Evolutionary conservation across 2,329 filamentous ascomycete species (phyloP), one percentile per base, ranked within the genome.

Genomic region (Chrysosporium keratinophilum): DNA sequence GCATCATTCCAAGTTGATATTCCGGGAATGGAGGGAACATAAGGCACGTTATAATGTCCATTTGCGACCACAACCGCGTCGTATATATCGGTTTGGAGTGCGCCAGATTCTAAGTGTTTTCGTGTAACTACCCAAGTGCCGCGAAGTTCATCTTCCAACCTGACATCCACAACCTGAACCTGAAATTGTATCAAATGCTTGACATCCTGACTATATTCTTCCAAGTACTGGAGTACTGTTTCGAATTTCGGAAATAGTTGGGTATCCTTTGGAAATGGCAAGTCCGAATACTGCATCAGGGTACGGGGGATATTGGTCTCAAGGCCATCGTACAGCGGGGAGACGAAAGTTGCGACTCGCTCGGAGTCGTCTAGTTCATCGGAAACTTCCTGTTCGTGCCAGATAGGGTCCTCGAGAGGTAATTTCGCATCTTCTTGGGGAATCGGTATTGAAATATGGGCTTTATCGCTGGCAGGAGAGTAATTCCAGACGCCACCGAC

Each of bases 401-500:
- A 80, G 54, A 82, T 68, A 4, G 87, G 85, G 54, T 78, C 74
- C 58, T 90, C 85, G 0, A 78, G 74, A 20, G 79, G 76, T 43
- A 77, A 76, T 62, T 79, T 63, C 23, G 81, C 78, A 61, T 79
- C 78, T n/a, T 81, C 81, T 64, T 89, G 85, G 6, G 89, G 88
- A 37, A 91, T 73, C 34, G 62, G 45, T 60, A 76, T 60, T 64
- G 62, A 50, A 47, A 64, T 17, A 41, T 77, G 56, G 64, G 72
- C 60, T 61, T 77, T 57, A 65, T 74, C 63, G 43, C 70, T 53
- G 68, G 76, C 69, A 28, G 74, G 72, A 58, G 78, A 83, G 67
- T 94, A 89, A 63, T 88, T 85, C 91, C 91, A 97, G 9, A 93
- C 80, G 1, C 93, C 91, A 54, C 89, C 91, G 5, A 85, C 79